Base-by-base conservation (phyloP, 2,329 filamentous ascomycete genomes). In the Thyridium curvatum region DNA sequence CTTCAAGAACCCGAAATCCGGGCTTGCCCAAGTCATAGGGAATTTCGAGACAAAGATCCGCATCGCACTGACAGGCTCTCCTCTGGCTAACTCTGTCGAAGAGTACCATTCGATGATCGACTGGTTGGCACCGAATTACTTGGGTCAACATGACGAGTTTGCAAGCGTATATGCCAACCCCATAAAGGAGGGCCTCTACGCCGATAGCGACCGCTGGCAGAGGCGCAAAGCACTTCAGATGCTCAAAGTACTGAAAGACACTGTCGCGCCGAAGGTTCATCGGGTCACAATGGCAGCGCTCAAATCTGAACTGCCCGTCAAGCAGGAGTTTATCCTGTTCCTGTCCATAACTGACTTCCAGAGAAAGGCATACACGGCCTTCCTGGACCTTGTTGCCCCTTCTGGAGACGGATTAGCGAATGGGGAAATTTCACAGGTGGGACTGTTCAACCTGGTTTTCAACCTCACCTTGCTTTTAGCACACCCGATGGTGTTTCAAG, bases 81-180 rank as follows among this genome's bases (percentile, higher is more conserved):
- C 90, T 1, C 66, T 96, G 37, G 81, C 86, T 4, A 96, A 95
- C 53, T 85, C 87, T 37, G 78, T 95, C 1, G 66, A 74, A 18
- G 90, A 96, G 51, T 94, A 94, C 53, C 88, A 82, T 53, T 66
- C 80, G n/a, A 86, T 94, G 77, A 83, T 95, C 41, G 76, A 90
- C 46, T 95, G 88, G 87, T 79, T 93, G 37, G 82, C 86, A 2
- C 85, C 86, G 0, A 78, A 77, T 17, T 95, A 86, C 54, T 69
- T 95, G 3, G 88, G 87, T 1, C 70, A 75, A 4, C 60, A 71
- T 9, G 51, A 60, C 1, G 82, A 90, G 51, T 96, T 96, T 56
- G 72, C 69, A 15, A 56, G 68, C 1, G 74, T 80, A n/a, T 95
- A 84, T 53, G 74, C 79, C 5, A 71, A 70, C 3, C 86, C 86